Evolutionary conservation across 2,329 filamentous ascomycete genomes (phyloP), one percentile per base, ranked within the genome.

Genomic region (Penicillium sp.): DNA sequence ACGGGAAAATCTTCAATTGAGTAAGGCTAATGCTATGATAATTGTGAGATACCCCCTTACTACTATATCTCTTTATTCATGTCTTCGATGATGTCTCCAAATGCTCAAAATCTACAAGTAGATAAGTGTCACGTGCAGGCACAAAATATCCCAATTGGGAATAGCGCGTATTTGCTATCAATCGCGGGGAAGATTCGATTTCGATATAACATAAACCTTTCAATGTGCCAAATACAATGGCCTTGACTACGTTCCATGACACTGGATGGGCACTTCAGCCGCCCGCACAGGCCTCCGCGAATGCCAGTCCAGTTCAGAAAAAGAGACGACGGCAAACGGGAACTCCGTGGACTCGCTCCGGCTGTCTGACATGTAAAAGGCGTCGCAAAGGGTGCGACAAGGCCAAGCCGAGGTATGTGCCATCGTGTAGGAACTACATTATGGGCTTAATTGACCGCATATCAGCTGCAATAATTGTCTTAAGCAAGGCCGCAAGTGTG

Each of bases 1-100:
- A 85, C 78, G 1, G 82, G 82, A 66, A 84, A 85, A 59, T 85
- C 82, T 58, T 85, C 82, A 20, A 79, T 73, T 86, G 82, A 27
- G 83, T 85, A 22, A 83, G 77, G 14, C 82, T 74, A 45, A 73
- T 20, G 67, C 66, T 69, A 26, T 14, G 16, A 11, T 9, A 16
- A 13, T 26, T 38, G 52, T 58, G 51, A 54, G 53, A 36, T 24
- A 16, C 4, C 18, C n/a, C n/a, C n/a, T n/a, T n/a, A n/a, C n/a
- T n/a, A n/a, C n/a, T 7, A 9, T 6, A 14, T 37, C 35, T 23
- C 6, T 7, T 22, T 23, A 20, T 7, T 24, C 7, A 24, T 37
- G 20, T 14, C 6, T 14, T 16, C 31, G 16, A 34, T 10, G 2
- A 14, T 14, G 29, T 34, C 14, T 10, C 4, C 6, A 13, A 16